These are phyloP conservation scores for Cercospora beticola DNA, from an alignment of 2,329 filamentous ascomycete species.

Conservation along the genomic window DNA sequence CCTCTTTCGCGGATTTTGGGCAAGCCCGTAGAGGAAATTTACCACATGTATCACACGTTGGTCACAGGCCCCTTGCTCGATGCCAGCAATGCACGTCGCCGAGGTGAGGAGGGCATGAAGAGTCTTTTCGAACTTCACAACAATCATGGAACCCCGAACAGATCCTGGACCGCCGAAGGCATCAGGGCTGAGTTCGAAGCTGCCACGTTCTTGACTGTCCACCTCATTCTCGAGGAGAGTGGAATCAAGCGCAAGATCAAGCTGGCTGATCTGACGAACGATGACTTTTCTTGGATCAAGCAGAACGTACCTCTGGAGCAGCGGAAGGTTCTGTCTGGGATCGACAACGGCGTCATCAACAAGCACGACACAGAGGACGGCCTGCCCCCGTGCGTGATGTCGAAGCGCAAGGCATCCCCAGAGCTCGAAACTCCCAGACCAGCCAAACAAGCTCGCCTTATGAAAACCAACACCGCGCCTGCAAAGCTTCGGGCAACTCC, in stretches of 20 bases:
- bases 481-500: not conserved
- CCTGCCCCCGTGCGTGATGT: not conserved
- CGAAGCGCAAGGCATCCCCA: conserved; percentile 3
- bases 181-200: conserved; percentile 9
- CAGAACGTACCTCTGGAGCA: conserved; percentile 5
- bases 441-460: not conserved
- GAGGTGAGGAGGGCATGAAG: conserved; percentile 24
- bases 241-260: conserved; percentile 8
- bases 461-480: not conserved
- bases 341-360: not conserved
- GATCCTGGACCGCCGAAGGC: conserved; percentile 9
- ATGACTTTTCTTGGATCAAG: conserved; percentile 5
- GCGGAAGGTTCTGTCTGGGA: conserved; percentile 9
- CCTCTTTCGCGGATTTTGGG: conserved; percentile 18
- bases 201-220: conserved; percentile 3
- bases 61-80: conserved; percentile 24
- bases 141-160: conserved; percentile 4
- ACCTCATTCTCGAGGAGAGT: conserved; percentile 9
- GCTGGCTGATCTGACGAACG: conserved; percentile 1
- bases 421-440: not conserved
- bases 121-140: conserved; percentile 13
- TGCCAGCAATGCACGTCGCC: conserved; percentile 15
- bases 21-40: conserved; percentile 28
- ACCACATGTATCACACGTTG: conserved; percentile 21
- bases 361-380: conserved; percentile 5